Evolutionary conservation across 1,139 yeast species (phyloP), one percentile per base, ranked within the genome.

Genomic region (Pichia cactophila): DNA sequence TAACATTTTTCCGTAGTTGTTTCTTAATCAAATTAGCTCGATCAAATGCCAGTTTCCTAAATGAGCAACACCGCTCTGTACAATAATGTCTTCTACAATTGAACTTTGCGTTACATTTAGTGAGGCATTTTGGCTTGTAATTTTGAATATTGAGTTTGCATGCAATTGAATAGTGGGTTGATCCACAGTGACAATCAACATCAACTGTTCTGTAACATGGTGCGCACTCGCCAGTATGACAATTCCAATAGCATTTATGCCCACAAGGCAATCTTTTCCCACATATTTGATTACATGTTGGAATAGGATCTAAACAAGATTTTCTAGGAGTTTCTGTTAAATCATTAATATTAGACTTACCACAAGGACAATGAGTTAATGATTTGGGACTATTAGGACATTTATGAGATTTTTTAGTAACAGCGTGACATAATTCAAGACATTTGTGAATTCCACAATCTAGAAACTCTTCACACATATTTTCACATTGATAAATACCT

Each of bases 71-170:
- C 17, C 73, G 68, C 20, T 70, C 74, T 23, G 74, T 68, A 63
- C 95, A 94, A 52, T 82, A 73, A 66, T 89, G 97, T 54, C 89
- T 78, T 51, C 94, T 78, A 62, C 97, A 89, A 55, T 81, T 85
- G 65, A 85, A 74, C 48, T 83, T 67, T 0, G 89, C 86, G 41
- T 82, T 78, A 66, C 97, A 90, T 61, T 83, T 82, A 49, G 82
- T 80, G n/a, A 68, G 69, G 68, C 97, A 89, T 33, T 68, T 69
- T 7, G 96, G 89, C 17, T 58, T 57, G 41, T 69, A 67, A 0
- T 81, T 83, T 6, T 68, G 61, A 46, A 71, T 77, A 16, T 74
- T 56, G 55, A 83, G 78, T 45, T 69, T 69, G 61, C 96, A 87
- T 0, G 94, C 83, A 5, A 83, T 83, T 11, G 73, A 61, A 62